Evolutionary conservation across 768 basidiomycete species (phyloP), one percentile per base, ranked within the genome.

Genomic region (Lanmaoa pseudosensibilis): DNA sequence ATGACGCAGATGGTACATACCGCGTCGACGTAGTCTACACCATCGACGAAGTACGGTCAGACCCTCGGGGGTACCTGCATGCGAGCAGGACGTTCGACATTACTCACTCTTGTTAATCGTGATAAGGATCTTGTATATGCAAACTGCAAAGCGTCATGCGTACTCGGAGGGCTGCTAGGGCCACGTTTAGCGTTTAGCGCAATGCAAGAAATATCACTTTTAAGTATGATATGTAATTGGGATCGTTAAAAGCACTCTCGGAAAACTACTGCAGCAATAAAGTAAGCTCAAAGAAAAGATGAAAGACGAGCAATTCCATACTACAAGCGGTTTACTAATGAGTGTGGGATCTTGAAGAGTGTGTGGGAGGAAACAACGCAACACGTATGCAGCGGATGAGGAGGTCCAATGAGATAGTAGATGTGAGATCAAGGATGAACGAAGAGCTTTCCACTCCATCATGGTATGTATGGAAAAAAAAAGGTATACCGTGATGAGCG

Each of bases 21-120:
- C 71, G 63, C 3, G 72, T 83, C 39, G 61, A 74, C 18, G 81
- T 88, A 15, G 65, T 66, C 37, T 87, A 84, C 60, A 46, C 73
- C 15, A 83, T 86, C 2, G 78, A 81, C 36, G 83, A 88, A 65
- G 81, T 89, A 10, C 75, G 81, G 55, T 61, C 73, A 21, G 83
- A 86, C 59, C 69, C 70, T 25, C 68, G 75, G 18, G 66, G 69
- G 21, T 63, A 75, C 46, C 57, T 78, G 38, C 54, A 7, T 16
- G 61, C 70, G 21, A 61, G 58, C 18, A 62, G 59, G n/a, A 57
- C 58, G 19, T 65, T 70, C 12, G 25, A 52, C 18, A 10, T 63
- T 30, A 9, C 38, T 18, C 40, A 46, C 18, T 8, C 46, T 37
- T 59, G 57, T 19, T 52, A 23, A 49, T 47, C 6, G 21, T n/a